phyloP scores from a whole-genome alignment of 208 protist species.

The Wallacemonas rigidus region DNA sequence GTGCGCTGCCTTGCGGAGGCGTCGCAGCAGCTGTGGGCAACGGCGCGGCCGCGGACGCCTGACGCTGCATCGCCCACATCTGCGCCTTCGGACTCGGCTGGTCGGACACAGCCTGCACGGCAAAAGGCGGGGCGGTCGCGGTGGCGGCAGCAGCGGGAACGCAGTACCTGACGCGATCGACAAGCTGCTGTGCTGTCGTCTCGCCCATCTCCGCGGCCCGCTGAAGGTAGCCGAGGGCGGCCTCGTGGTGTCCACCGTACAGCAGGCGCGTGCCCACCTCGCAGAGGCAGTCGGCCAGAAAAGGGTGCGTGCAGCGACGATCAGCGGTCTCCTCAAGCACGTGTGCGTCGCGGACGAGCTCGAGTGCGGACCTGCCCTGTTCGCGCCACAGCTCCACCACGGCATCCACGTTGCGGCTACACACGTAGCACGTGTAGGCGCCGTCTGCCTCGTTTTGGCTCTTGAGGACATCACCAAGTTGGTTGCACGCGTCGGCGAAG shows the following conservation, averaged over 20 bases:
- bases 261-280: slow-evolving; percentile 56
- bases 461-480: slow-evolving; percentile 55
- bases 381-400: slow-evolving; percentile 63
- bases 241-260: slow-evolving; percentile 38
- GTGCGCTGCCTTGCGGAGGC: neutral
- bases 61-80: slow-evolving; percentile 23
- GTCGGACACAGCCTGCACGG: slow-evolving; percentile 47
- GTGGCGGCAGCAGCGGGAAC: slow-evolving; percentile 29
- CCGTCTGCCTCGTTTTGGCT: slow-evolving; percentile 57
- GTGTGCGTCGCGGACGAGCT: slow-evolving; percentile 62
- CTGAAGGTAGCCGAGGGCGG: slow-evolving; percentile 53
- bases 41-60: slow-evolving; percentile 34
- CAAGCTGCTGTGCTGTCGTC: slow-evolving; percentile 48
- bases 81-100: slow-evolving; percentile 33
- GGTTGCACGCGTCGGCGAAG: slow-evolving; percentile 68
- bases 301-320: slow-evolving; percentile 34
- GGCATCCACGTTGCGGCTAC: slow-evolving; percentile 71
- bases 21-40: neutral
- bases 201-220: slow-evolving; percentile 65
- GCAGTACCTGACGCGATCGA: slow-evolving; percentile 66
- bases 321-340: slow-evolving; percentile 73
- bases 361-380: slow-evolving; percentile 37
- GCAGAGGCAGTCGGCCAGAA: slow-evolving; percentile 62
- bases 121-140: slow-evolving; percentile 34
- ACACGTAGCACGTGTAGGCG: slow-evolving; percentile 78